These are phyloP conservation scores for Candida odintsovae DNA, from an alignment of 805 yeast species.

Conservation along the genomic window DNA sequence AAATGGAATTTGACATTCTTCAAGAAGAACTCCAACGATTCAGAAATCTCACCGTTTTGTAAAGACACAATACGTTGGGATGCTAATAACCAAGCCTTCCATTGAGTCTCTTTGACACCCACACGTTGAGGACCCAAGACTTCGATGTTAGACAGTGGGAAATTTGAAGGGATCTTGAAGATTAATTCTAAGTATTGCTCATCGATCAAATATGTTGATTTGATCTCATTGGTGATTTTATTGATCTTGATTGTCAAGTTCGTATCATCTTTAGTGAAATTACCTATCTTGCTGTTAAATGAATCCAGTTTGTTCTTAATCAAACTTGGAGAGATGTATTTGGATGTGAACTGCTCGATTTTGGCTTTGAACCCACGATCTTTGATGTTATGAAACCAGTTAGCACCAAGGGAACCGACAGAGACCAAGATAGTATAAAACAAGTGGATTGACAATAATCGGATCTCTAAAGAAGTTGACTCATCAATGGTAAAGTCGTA, in stretches of 20 bases:
- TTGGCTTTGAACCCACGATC: conserved; percentile 56
- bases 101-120: conserved; percentile 87
- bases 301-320: conserved; percentile 50
- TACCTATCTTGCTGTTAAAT: conserved; percentile 37
- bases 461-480: conserved; percentile 23
- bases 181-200: conserved; percentile 82
- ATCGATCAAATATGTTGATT: conserved; percentile 70
- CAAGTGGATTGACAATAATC: conserved; percentile 41
- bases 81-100: conserved; percentile 94
- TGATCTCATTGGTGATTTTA: conserved; percentile 58
- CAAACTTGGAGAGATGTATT: conserved; percentile 58
- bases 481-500: conserved; percentile 9
- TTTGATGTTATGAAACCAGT: conserved; percentile 68
- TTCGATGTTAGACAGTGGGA: conserved; percentile 69
- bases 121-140: conserved; percentile 75
- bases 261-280: conserved; percentile 29
- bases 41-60: conserved; percentile 58
- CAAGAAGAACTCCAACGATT: conserved; percentile 34
- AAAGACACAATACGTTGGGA: conserved; percentile 77
- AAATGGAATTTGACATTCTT: conserved; percentile 79
- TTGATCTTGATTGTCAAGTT: conserved; percentile 55
- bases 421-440: conserved; percentile 43
- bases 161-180: conserved; percentile 64
- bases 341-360: conserved; percentile 58
- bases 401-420: conserved; percentile 52